phyloP scores from a whole-genome alignment of 257 asterid genomes.

The Solanum medicagineum region DNA sequence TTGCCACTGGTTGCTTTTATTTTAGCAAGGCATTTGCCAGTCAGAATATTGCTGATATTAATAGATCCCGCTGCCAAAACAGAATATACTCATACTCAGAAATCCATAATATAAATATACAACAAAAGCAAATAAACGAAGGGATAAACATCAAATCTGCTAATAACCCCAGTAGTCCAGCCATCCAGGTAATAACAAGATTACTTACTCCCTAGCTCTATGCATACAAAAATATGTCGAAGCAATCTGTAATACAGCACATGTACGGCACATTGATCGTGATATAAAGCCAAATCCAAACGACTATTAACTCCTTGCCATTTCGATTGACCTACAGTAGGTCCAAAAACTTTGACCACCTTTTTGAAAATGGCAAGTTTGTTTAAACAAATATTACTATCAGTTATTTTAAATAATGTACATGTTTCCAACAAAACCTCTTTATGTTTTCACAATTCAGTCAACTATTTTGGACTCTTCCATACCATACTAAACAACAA shows the following conservation, averaged over 20 bases:
- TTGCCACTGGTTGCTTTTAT: conserved; percentile 56
- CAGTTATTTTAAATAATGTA: not conserved
- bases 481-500: not conserved
- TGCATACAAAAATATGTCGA: not conserved
- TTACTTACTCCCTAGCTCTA: not conserved
- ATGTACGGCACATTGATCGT: not conserved
- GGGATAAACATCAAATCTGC: not conserved
- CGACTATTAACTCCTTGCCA: not conserved
- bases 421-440: not conserved
- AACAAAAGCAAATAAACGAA: not conserved
- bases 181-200: not conserved
- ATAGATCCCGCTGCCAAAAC: conserved; percentile 80
- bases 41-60: conserved; percentile 84
- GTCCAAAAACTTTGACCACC: not conserved
- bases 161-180: not conserved
- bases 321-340: not conserved
- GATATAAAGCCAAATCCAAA: not conserved
- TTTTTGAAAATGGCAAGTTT: not conserved
- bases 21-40: conserved; percentile 94
- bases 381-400: not conserved
- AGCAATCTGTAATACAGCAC: not conserved
- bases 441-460: not conserved
- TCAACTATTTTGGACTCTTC: not conserved
- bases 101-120: not conserved
- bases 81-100: not conserved